These are phyloP conservation scores for Solanum microdontum DNA, from an alignment of 257 asterid genomes.

Conservation along the genomic window DNA sequence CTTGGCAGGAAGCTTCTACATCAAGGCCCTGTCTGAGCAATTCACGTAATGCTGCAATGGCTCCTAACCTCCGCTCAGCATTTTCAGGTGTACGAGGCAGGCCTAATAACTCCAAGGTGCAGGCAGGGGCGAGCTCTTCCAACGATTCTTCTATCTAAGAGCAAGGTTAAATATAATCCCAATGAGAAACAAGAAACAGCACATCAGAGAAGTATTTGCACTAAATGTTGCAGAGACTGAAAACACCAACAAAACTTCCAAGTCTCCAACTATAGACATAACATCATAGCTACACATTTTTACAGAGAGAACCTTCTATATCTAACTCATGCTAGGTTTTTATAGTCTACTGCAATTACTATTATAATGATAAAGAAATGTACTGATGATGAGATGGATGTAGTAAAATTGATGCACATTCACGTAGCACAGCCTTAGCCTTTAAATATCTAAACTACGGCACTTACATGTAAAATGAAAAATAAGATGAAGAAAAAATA, in stretches of 20 bases:
- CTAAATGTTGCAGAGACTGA: not conserved
- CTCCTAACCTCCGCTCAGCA: conserved; percentile 90
- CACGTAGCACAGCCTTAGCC: not conserved
- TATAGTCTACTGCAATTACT: not conserved
- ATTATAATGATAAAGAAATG: not conserved
- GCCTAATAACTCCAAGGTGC: conserved; percentile 88
- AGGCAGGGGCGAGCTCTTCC: conserved; percentile 97
- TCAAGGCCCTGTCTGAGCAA: conserved; percentile 92
- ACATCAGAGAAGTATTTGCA: not conserved
- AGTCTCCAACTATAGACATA: not conserved
- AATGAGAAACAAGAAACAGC: conserved; percentile 5
- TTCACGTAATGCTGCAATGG: conserved; percentile 87
- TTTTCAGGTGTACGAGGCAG: conserved; percentile 91
- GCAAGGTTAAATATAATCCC: conserved; percentile 12
- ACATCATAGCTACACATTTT: not conserved
- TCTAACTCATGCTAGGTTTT: not conserved
- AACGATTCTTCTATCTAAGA: conserved; percentile 87
- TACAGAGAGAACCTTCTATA: not conserved
- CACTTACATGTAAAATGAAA: not conserved
- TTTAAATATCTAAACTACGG: not conserved
- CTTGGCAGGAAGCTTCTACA: conserved; percentile 83
- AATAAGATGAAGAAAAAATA: not conserved
- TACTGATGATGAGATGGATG: not conserved
- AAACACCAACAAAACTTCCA: not conserved
- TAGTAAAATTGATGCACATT: not conserved